Evolutionary conservation across 345 rosid species (phyloP), one percentile per base, ranked within the genome.

Genomic region (Acer campestre): DNA sequence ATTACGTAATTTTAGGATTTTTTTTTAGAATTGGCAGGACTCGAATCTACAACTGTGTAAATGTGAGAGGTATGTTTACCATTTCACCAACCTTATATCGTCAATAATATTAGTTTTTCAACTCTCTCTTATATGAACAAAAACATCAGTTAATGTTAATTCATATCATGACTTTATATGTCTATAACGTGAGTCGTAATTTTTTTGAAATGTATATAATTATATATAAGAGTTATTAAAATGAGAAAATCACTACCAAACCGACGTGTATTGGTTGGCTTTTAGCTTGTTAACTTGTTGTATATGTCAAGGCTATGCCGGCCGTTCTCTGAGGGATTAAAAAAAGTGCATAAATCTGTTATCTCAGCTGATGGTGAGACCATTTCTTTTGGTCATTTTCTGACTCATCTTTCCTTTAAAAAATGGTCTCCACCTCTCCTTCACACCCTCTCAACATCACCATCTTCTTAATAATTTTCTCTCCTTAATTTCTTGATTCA

Each of bases 231-330:
- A 62, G 46, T 55, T 76, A 62, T 67, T 62, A 59, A 59, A 59
- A 64, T 53, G 67, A 63, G 62, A 77, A 82, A 80, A 86, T 86
- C 87, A 76, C 82, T 66, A 76, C 83, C 89, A 81, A 69, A 80
- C 77, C 62, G 85, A 84, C 89, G 82, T 85, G 83, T 77, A 3
- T 55, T 20, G 58, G 64, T 86, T 88, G 89, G 79, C 76, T 16
- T 59, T 59, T 82, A 83, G 86, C 71, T 27, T 29, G 48, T 85
- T 59, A 62, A 38, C 81, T 75, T 79, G 27, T 73, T 84, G 82
- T 75, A 7, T 71, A 49, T 78, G 90, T 85, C 88, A 59, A 81
- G 68, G 65, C 84, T 74, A 84, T 80, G 94, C 92, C 91, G 94
- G 94, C 92, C 90, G 48, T 4, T 80, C 79, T 70, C 8, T 61